Conservation (phyloP, 306 rosid species). For the Prunus mume region DNA sequence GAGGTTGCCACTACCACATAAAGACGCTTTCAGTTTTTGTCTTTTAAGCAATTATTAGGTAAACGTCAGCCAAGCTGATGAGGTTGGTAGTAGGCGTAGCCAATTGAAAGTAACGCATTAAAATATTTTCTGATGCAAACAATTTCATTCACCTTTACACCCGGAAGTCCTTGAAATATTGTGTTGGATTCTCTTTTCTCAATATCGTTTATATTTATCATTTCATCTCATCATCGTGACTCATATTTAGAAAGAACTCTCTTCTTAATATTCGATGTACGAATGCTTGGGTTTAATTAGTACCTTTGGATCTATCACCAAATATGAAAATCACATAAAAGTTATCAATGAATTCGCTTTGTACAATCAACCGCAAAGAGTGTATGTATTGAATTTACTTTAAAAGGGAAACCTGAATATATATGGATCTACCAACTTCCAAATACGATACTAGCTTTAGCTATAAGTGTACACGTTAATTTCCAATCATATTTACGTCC, state of each 20-base stretch:
- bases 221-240: no score
- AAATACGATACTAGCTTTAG: not conserved
- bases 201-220: no score
- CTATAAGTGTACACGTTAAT: not conserved
- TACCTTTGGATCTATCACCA: not conserved
- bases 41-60: constrained; percentile 1
- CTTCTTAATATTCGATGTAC: not conserved
- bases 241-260: not conserved
- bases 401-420: not conserved
- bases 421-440: not conserved
- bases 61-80: not conserved
- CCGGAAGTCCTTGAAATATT: no score
- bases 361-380: not conserved
- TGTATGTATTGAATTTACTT: not conserved
- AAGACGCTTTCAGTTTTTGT: constrained; percentile 36
- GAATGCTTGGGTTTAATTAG: not conserved
- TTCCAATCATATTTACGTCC: not conserved
- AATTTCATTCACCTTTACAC: not conserved
- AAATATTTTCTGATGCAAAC: not conserved
- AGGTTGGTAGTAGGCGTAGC: not conserved
- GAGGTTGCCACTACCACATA: constrained; percentile 22
- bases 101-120: not conserved
- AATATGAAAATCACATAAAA: not conserved
- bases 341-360: not conserved
- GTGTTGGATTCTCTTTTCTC: not conserved